A percentile compares a stretch with the other conserved stretches of the same genome.
Conservation (phyloP, 768 basidiomycete genomes). For the Russula compacta region DNA sequence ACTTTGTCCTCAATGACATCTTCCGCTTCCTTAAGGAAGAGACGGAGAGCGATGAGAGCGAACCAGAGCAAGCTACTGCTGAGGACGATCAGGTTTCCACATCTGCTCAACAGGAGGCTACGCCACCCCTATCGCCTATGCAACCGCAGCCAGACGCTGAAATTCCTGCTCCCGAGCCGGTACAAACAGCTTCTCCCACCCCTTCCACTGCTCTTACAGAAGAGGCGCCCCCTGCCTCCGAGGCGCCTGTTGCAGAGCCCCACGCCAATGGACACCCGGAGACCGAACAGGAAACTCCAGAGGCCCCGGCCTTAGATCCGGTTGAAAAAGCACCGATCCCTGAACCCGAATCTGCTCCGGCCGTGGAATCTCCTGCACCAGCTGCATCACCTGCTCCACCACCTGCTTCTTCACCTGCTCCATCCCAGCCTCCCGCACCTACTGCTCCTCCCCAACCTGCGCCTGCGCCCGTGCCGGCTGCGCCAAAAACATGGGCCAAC, state of each 20-base stretch:
- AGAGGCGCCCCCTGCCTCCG: conserved; percentile 28
- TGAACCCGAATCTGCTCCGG: conserved; percentile 25
- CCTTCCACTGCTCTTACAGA: conserved; percentile 32
- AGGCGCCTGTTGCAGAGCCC: conserved; percentile 23
- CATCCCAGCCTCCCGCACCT: conserved; percentile 19
- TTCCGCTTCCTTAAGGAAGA: conserved; percentile 99
- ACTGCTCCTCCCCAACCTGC: conserved; percentile 31
- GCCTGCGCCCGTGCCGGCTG: conserved; percentile 35
- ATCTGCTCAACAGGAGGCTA: conserved; percentile 27
- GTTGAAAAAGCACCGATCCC: conserved; percentile 28
- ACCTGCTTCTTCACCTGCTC: conserved; percentile 24
- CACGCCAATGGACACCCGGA: conserved; percentile 26
- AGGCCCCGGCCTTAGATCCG: conserved; percentile 24
- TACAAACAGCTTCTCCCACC: conserved; percentile 32
- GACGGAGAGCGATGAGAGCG: conserved; percentile 60
- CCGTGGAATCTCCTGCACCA: conserved; percentile 23
- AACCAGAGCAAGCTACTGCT: background rate
- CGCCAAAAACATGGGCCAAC: conserved; percentile 84
- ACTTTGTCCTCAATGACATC: conserved; percentile 99
- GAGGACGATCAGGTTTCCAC: conserved; percentile 46
- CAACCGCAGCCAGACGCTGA: conserved; percentile 19
- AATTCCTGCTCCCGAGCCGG: conserved; percentile 26
- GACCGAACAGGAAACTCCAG: conserved; percentile 32
- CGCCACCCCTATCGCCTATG: conserved; percentile 21
- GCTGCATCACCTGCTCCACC: conserved; percentile 25